Conservation (phyloP, 108 stramenopile species). For the Tribonema minus region DNA sequence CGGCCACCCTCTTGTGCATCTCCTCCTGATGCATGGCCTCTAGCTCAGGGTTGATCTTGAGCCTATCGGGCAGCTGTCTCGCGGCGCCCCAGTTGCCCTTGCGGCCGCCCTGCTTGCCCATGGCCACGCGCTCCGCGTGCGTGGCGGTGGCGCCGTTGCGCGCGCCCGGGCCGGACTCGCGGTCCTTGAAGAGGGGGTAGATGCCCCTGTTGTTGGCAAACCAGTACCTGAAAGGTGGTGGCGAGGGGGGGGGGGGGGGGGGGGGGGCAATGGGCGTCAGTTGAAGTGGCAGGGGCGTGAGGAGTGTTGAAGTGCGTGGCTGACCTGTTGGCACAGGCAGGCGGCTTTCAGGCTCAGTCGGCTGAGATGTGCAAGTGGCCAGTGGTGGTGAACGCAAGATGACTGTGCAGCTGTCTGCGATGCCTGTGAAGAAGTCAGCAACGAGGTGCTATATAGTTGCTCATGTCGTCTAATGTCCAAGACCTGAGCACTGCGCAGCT, state of each 20-base stretch:
- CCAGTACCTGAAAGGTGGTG: slow-evolving; percentile 7
- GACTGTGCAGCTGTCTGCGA: no score
- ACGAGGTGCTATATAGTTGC: no score
- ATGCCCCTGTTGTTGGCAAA: slow-evolving; percentile 23
- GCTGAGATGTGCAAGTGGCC: no score
- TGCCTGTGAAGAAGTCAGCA: no score
- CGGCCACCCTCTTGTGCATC: neutral
- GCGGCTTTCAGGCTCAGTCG: no score
- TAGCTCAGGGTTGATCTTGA: slow-evolving; percentile 16
- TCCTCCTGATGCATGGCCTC: neutral
- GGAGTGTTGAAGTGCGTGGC: neutral
- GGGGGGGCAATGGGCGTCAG: neutral
- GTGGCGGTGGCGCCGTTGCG: slow-evolving; percentile 3
- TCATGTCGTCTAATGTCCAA: no score
- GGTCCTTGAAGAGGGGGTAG: slow-evolving; percentile 38
- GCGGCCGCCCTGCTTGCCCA: neutral
- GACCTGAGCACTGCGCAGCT: no score
- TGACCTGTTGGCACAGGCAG: no score
- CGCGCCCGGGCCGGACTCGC: slow-evolving; percentile 47
- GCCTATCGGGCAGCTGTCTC: slow-evolving; percentile 19
- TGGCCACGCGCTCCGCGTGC: neutral
- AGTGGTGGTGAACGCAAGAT: no score
- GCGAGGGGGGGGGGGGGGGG: slow-evolving; percentile 4
- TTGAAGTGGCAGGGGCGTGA: neutral
- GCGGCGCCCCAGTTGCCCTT: neutral